Conservation (phyloP, 2,329 filamentous ascomycete genomes). For the Clonostachys rosea region DNA sequence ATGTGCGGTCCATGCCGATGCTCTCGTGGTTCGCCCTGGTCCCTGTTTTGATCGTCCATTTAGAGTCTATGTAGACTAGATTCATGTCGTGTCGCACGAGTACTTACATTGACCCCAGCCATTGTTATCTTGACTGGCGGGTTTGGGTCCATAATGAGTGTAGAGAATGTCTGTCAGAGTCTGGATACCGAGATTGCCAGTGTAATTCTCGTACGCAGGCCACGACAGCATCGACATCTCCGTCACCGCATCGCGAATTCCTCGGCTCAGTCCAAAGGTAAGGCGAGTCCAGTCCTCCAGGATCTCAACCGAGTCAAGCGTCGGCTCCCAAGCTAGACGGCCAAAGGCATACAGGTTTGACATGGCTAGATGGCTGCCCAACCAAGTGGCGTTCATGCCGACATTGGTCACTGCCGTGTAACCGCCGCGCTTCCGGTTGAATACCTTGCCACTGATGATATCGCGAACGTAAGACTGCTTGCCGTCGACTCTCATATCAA, state of each 20-base stretch:
- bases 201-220: constrained; percentile 68
- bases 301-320: constrained; percentile 30
- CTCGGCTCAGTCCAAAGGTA: constrained; percentile 53
- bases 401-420: constrained; percentile 66
- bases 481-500: constrained; percentile 59
- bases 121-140: constrained; percentile 61
- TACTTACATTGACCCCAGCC: constrained; percentile 60
- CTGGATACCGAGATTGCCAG: constrained; percentile 65
- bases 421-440: constrained; percentile 51
- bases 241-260: constrained; percentile 54
- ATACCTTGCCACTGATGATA: constrained; percentile 56
- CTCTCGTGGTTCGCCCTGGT: constrained; percentile 55
- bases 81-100: constrained; percentile 12
- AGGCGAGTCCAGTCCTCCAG: constrained; percentile 64
- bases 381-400: constrained; percentile 61
- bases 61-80: too few relatives aligned
- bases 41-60: neutral
- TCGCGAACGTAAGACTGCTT: constrained; percentile 51
- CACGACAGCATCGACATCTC: constrained; percentile 64
- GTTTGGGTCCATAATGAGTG: constrained; percentile 64
- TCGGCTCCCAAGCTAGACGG: constrained; percentile 60
- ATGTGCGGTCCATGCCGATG: constrained; percentile 70
- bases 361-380: constrained; percentile 66
- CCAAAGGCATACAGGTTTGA: constrained; percentile 70
- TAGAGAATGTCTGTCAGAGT: constrained; percentile 65